Evolutionary conservation across 208 protist genomes (phyloP).

Genomic region (Leishmania braziliensis): DNA sequence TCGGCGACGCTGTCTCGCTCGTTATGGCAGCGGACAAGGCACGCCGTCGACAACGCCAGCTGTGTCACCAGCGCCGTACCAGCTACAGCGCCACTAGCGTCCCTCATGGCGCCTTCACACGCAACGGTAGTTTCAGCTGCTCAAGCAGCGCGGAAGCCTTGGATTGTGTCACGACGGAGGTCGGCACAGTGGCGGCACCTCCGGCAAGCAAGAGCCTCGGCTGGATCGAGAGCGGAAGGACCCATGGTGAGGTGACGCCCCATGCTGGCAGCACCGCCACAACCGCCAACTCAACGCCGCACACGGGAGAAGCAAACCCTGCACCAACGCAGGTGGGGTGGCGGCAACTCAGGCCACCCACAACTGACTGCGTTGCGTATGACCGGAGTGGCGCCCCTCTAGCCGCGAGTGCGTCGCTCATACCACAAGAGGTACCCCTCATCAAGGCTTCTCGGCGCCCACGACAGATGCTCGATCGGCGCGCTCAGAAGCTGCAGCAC

Average conservation of each 20-base stretch:
- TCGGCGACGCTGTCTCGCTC: slow-evolving; percentile 23
- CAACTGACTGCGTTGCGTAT: neutral
- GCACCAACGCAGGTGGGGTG: neutral
- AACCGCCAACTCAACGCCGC: neutral
- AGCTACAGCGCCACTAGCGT: neutral
- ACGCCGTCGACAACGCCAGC: slow-evolving; percentile 11
- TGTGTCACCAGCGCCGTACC: neutral
- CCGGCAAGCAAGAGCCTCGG: neutral
- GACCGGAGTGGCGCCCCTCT: no score
- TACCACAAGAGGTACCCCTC: neutral
- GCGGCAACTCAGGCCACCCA: neutral
- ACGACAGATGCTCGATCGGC: slow-evolving; percentile 11
- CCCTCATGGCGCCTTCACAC: neutral
- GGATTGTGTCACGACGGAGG: neutral
- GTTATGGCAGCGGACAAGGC: slow-evolving; percentile 28
- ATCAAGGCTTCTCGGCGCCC: neutral
- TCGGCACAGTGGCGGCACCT: neutral
- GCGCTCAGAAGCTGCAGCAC: slow-evolving; percentile 14
- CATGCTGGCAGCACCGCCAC: neutral
- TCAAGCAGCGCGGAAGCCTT: neutral
- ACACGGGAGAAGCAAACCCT: neutral
- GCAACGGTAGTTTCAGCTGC: neutral
- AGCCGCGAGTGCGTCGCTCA: neutral
- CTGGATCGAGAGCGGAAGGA: neutral
- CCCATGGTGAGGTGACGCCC: neutral